Percentiles rank a stretch among this genome's conserved stretches.
phyloP scores from a whole-genome alignment of 2,329 filamentous ascomycete species.

The Rutstroemia sp. region DNA sequence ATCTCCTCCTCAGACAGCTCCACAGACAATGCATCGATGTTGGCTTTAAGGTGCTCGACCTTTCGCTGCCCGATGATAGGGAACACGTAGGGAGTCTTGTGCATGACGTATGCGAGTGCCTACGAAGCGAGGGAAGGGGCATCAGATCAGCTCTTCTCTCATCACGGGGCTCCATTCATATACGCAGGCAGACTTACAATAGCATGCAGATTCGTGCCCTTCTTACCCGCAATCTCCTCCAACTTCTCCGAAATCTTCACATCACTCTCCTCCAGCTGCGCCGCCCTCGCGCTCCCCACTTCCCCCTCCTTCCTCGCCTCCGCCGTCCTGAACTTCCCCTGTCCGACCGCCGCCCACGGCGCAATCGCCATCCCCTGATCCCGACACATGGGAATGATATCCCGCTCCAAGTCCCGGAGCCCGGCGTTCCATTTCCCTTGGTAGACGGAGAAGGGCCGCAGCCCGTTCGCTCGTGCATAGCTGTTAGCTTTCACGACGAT shows the following conservation, averaged over 20 bases:
- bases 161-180: no score
- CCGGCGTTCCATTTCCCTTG: conserved; percentile 58
- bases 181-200: no score
- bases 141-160: no score
- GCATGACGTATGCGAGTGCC: conserved; percentile 66
- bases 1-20: conserved; percentile 55
- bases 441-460: conserved; percentile 63
- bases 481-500: conserved; percentile 58
- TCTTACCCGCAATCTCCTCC: conserved; percentile 49
- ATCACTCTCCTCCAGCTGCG: conserved; percentile 39
- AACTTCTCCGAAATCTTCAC: conserved; percentile 37
- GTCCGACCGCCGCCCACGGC: conserved; percentile 48
- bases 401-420: conserved; percentile 55
- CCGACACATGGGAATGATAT: conserved; percentile 51
- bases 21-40: conserved; percentile 60
- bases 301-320: conserved; percentile 28
- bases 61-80: conserved; percentile 66
- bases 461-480: conserved; percentile 61
- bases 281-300: conserved; percentile 19
- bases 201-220: conserved; percentile 33
- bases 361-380: conserved; percentile 50
- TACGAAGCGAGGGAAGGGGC: conserved; percentile 46
- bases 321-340: conserved; percentile 42
- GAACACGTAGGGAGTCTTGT: conserved; percentile 65
- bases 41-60: conserved; percentile 60